Base-by-base conservation (phyloP, 73 alveolate species). In the Effrenium voratum region DNA sequence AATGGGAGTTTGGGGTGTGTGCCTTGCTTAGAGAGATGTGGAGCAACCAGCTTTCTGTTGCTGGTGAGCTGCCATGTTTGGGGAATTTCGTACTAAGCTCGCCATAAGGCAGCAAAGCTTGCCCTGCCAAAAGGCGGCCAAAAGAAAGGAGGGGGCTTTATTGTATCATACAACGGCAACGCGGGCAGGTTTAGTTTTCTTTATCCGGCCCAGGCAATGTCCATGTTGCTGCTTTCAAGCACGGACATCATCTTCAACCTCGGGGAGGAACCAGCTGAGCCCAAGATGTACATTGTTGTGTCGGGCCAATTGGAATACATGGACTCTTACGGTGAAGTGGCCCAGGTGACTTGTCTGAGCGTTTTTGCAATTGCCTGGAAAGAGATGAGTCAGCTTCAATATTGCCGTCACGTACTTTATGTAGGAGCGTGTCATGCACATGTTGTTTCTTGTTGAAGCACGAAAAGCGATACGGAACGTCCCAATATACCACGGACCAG, bases 201-300 rank as follows among this genome's bases (percentile, higher is more conserved):
- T 19, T 52, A 12, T 8, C n/a, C n/a, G 63, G 19, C 75, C 36
- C 15, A 72, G 82, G 84, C 87, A 10, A 90, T 90, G 96, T 45
- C 85, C 4, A 68, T 90, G 96, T 55, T 90, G n/a, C 87, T 90
- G 50, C 96, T 90, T 6, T 66, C 87, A 30, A 55, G 85, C 52
- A 90, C 96, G 30, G 96, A 90, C 76, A 47, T 55, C 12, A 70
- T 90, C 73, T 90, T 90, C 86, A 76, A 68, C 15, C n/a, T 70
- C 87, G 96, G 96, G 5, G 96, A 90, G 75, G 96, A 90, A 45
- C 96, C 96, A 2, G 96, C 96, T 0, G 96, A 90, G 63, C 96
- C 96, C 75, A 90, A 90, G 52, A 90, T 90, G 96, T 90, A 90
- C 73, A 90, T 90, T 13, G 96, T 90, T 32, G 96, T 90, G 40